phyloP scores from a whole-genome alignment of 83 land plant species.

The Isoetes engelmannii region DNA sequence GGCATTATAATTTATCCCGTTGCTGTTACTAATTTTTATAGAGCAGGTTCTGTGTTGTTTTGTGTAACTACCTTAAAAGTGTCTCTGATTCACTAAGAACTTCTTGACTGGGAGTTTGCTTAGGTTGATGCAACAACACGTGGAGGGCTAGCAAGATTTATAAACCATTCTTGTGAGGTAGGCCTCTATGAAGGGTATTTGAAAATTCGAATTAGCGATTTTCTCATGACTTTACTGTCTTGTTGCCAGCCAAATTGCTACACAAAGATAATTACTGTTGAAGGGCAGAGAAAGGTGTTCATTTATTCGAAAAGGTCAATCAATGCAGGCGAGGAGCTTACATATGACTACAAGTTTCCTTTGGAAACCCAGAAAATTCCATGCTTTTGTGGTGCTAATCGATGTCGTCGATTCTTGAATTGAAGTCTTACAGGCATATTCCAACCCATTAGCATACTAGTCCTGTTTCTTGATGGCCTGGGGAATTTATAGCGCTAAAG shows the following conservation, averaged over 20 bases:
- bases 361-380: constrained; percentile 86
- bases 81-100: too few relatives aligned
- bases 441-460: too few relatives aligned
- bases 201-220: background rate
- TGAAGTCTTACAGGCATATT: too few relatives aligned
- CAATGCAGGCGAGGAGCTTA: constrained; percentile 75
- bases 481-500: too few relatives aligned
- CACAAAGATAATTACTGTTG: constrained; percentile 83
- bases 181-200: background rate
- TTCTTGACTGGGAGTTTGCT: background rate
- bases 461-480: too few relatives aligned
- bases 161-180: constrained; percentile 99
- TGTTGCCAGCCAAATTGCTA: constrained; percentile 82
- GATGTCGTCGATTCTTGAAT: too few relatives aligned
- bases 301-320: constrained; percentile 81
- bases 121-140: constrained; percentile 85
- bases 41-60: constrained; percentile 1
- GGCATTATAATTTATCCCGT: too few relatives aligned
- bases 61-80: too few relatives aligned
- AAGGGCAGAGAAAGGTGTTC: constrained; percentile 82
- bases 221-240: background rate
- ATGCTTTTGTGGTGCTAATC: constrained; percentile 67
- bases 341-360: constrained; percentile 89
- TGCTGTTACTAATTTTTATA: too few relatives aligned
- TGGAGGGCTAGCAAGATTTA: constrained; percentile 95